phyloP scores from a whole-genome alignment of 495 filamentous ascomycete genomes.

The Xanthoparmelia taractica region DNA sequence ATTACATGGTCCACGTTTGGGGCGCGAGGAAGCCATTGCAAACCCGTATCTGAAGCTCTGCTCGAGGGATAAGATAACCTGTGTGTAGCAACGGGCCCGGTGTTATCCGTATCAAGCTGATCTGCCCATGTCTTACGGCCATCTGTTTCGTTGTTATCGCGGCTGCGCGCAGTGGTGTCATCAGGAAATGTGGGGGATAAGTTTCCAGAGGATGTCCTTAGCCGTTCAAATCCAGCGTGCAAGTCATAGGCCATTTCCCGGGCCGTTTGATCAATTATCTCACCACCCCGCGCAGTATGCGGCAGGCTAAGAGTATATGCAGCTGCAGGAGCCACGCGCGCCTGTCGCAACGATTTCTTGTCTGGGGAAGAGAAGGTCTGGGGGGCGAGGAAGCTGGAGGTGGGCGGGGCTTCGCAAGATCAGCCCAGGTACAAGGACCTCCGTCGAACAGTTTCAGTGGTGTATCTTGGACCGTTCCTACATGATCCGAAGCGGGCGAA shows the following conservation, averaged over 20 bases:
- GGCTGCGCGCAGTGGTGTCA: constrained; percentile 7
- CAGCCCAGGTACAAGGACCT: not conserved
- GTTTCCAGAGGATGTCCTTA: constrained; percentile 7
- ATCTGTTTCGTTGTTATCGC: constrained; percentile 18
- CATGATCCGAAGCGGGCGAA: constrained; percentile 4
- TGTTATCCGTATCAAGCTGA: constrained; percentile 12
- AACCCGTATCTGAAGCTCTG: constrained; percentile 19
- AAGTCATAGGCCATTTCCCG: constrained; percentile 26
- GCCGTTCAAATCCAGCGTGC: constrained; percentile 20
- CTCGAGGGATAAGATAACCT: constrained; percentile 13
- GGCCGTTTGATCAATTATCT: constrained; percentile 14
- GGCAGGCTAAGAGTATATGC: constrained; percentile 12
- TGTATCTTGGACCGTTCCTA: constrained; percentile 1
- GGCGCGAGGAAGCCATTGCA: constrained; percentile 18
- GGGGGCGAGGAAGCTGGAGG: not conserved
- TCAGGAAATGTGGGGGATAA: constrained; percentile 18
- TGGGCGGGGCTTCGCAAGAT: constrained; percentile 4
- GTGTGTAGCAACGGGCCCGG: constrained; percentile 4
- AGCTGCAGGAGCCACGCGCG: constrained; percentile 10
- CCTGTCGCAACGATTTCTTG: constrained; percentile 11
- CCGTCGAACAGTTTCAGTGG: not conserved
- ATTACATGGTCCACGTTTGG: constrained; percentile 16
- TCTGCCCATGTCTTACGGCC: not conserved
- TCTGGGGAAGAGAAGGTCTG: not conserved
- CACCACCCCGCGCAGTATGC: constrained; percentile 8